Base-by-base conservation (phyloP, 176 grass and related monocot genomes). In the Miscanthus lutarioriparius region DNA sequence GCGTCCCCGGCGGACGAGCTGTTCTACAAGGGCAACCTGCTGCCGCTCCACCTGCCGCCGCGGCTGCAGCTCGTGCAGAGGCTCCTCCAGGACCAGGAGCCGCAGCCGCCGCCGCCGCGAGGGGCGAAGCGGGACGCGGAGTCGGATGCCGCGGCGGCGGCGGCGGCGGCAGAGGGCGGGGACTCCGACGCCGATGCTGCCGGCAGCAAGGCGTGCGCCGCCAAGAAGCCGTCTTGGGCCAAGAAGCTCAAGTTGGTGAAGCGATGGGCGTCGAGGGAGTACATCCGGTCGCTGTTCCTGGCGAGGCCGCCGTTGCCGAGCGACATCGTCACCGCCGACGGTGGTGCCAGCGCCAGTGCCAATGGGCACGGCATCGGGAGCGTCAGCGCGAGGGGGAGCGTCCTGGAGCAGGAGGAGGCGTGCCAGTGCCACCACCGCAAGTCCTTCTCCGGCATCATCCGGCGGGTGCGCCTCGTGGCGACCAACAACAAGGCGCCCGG, bases 21-120 rank as follows among this genome's bases (percentile, higher is more conserved):
- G 5, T 99, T 99, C 86, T 92, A 99, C 91, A 89, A 92, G 85
- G 96, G 96, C 41, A 99, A 96, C 27, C 89, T 98, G 49, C 83
- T 98, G 8, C 96, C 96, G 6, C 80, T 98, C 8, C 93, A 92
- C 69, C 86, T 98, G 2, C 91, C 95, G 10, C 92, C 95, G 15
- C 80, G 91, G 43, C 72, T 98, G 53, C 91, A 93, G 68, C 88
- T 98, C 83, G 89, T 95, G 72, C 91, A 93, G 82, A 90, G 92
- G 64, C 88, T 94, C 49, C 70, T 93, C 75, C 83, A 89, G 23
- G 82, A 87, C 81, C 86, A 84, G 74, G 54, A 8, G 61, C n/a
- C 0, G 59, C 61, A 4, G 25, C 59, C 30, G 40, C 19, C 53
- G 1, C 44, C 10, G 25, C 26, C 7, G 64, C 59, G 49, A 5